Evolutionary conservation across 1,284 basidiomycete species (phyloP).

Genomic region (Exobasidium cylindrosporum): DNA sequence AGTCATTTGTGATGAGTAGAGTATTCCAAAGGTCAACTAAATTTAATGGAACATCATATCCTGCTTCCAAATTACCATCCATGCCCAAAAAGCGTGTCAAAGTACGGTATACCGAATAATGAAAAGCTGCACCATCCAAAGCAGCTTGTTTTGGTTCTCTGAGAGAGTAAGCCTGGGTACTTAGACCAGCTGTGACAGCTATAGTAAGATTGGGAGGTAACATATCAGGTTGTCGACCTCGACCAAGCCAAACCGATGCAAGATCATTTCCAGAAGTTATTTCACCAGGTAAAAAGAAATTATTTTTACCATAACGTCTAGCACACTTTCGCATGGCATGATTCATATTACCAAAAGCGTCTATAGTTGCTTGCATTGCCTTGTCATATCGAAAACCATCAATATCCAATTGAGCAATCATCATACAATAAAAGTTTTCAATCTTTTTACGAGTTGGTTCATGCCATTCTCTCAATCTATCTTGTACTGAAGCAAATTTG

Average conservation of each 20-base stretch:
- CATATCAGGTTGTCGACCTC: conserved; percentile 6
- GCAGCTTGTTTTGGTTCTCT: not conserved
- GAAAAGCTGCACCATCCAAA: conserved; percentile 1
- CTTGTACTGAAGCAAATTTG: conserved; percentile 6
- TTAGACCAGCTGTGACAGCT: not conserved
- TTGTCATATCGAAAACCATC: conserved; percentile 13
- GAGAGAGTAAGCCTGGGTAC: not conserved
- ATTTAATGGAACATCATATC: conserved; percentile 2
- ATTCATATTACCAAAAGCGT: conserved; percentile 7
- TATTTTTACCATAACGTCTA: conserved; percentile 7
- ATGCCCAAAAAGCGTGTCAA: not conserved
- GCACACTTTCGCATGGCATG: conserved; percentile 7
- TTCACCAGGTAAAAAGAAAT: conserved; percentile 9
- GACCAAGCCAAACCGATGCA: not conserved
- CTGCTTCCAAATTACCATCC: conserved; percentile 8
- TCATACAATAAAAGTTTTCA: conserved; percentile 7
- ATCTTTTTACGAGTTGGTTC: not conserved
- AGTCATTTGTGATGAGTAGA: conserved; percentile 3
- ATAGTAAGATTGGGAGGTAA: not conserved
- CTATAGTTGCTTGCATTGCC: conserved; percentile 9
- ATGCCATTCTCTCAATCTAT: conserved; percentile 4
- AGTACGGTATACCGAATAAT: conserved; percentile 5
- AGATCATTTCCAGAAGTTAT: conserved; percentile 6
- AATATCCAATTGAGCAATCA: conserved; percentile 10
- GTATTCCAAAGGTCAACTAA: conserved; percentile 7